phyloP scores from a whole-genome alignment of 345 rosid genomes.

The Aquilaria sinensis region DNA sequence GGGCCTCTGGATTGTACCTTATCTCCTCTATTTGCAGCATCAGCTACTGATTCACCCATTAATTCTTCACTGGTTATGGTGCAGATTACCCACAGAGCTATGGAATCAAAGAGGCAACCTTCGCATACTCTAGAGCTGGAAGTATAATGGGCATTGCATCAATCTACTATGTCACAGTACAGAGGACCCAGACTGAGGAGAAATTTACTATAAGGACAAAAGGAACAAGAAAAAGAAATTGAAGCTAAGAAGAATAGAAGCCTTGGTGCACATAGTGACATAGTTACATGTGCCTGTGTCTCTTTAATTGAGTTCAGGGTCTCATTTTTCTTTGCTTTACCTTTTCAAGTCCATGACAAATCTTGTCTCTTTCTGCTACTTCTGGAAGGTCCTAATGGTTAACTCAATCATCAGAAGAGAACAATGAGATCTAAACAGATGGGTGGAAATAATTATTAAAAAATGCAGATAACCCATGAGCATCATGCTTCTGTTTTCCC shows the following conservation, averaged over 20 bases:
- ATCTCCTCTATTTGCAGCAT: constrained; percentile 35
- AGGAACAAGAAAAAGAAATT: constrained; percentile 3
- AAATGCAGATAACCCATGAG: constrained; percentile 19
- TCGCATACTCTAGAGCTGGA: constrained; percentile 3
- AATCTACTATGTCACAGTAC: constrained; percentile 17
- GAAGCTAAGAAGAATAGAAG: constrained; percentile 19
- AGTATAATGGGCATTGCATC: constrained; percentile 14
- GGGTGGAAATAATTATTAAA: constrained; percentile 9
- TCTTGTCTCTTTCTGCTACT: constrained; percentile 36
- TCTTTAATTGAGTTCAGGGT: neutral
- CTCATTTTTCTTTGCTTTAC: constrained; percentile 9
- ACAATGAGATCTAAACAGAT: constrained; percentile 10
- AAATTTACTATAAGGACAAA: constrained; percentile 28
- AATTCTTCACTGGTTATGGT: constrained; percentile 13
- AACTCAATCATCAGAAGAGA: constrained; percentile 20
- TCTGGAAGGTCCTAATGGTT: constrained; percentile 24
- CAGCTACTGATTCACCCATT: constrained; percentile 56
- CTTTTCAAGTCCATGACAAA: constrained; percentile 13
- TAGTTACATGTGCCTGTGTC: constrained; percentile 23
- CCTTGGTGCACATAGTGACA: too few species aligned
- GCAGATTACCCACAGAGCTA: constrained; percentile 23
- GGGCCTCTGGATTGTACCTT: constrained; percentile 40
- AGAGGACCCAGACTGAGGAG: constrained; percentile 12
- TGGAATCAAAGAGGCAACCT: constrained; percentile 14
- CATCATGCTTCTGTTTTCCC: constrained; percentile 13